These are phyloP conservation scores for Umbilicus rupestris DNA, from an alignment of 164 flowering plant species.

Conservation along the genomic window DNA sequence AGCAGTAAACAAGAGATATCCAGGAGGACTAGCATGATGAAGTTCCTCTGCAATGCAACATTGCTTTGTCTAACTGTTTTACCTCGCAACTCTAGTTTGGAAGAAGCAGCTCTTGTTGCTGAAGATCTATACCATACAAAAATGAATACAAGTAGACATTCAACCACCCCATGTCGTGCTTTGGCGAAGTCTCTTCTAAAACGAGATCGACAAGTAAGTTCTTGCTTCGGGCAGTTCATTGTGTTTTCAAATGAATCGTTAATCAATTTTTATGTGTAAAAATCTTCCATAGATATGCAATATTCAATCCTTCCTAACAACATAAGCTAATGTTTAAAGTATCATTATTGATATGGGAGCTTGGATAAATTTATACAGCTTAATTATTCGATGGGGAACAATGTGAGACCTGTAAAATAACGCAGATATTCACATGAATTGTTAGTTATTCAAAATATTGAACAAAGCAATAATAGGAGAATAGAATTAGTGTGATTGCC, in stretches of 20 bases:
- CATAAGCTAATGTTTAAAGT: background rate
- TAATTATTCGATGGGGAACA: no score
- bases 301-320: background rate
- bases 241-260: background rate
- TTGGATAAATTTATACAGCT: no score
- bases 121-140: conserved; percentile 58
- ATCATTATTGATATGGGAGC: no score
- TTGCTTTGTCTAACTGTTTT: conserved; percentile 61
- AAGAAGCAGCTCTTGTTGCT: conserved; percentile 77
- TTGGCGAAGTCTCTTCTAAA: conserved; percentile 79
- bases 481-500: background rate
- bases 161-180: conserved; percentile 59
- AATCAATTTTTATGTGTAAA: no score
- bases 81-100: conserved; percentile 63
- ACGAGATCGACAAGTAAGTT: conserved; percentile 75
- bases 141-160: conserved; percentile 24
- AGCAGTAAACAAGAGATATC: conserved; percentile 23
- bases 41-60: conserved; percentile 70
- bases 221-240: background rate
- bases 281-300: no score
- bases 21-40: conserved; percentile 51
- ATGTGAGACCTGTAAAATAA: background rate
- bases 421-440: no score
- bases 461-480: background rate
- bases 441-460: no score